phyloP scores from a whole-genome alignment of 495 filamentous ascomycete species.

The Extremus antarcticus region DNA sequence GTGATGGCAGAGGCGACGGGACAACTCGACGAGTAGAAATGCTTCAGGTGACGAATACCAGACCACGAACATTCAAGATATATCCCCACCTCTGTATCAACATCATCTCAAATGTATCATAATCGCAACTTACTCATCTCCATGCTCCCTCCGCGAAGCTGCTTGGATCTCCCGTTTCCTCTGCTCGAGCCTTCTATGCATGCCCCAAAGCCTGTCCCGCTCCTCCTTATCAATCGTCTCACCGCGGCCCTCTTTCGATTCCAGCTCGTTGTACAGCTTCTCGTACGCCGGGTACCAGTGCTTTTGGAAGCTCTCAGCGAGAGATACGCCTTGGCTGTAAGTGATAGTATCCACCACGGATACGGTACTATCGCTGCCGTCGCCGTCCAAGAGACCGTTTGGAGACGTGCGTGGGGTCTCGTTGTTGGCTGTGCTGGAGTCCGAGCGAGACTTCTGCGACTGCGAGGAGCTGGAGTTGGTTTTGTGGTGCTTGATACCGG shows the following conservation, averaged over 20 bases:
- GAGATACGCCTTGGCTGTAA: conserved; percentile 8
- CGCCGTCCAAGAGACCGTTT: conserved; percentile 3
- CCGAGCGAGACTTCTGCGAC: background rate
- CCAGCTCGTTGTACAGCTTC: conserved; percentile 11
- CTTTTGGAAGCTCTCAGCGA: conserved; percentile 16
- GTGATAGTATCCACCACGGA: conserved; percentile 14
- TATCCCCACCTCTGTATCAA: background rate
- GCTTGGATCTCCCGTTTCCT: conserved; percentile 18
- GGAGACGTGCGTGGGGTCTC: conserved; percentile 10
- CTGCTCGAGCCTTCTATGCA: conserved; percentile 16
- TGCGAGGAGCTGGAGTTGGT: conserved; percentile 11
- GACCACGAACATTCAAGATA: no score
- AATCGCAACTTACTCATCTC: conserved; percentile 1
- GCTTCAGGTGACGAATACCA: no score
- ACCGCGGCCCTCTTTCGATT: conserved; percentile 8
- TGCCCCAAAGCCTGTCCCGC: conserved; percentile 9
- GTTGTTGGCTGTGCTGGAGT: background rate
- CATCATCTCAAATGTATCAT: background rate
- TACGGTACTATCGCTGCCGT: conserved; percentile 12
- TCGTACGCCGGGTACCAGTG: conserved; percentile 13
- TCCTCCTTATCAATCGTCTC: conserved; percentile 9
- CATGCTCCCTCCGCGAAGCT: conserved; percentile 8
- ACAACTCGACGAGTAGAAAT: no score
- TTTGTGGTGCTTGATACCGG: conserved; percentile 18
- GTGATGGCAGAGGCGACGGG: background rate